Evolutionary conservation across 2,329 filamentous ascomycete genomes (phyloP).

Genomic region (Fusarium sp.): DNA sequence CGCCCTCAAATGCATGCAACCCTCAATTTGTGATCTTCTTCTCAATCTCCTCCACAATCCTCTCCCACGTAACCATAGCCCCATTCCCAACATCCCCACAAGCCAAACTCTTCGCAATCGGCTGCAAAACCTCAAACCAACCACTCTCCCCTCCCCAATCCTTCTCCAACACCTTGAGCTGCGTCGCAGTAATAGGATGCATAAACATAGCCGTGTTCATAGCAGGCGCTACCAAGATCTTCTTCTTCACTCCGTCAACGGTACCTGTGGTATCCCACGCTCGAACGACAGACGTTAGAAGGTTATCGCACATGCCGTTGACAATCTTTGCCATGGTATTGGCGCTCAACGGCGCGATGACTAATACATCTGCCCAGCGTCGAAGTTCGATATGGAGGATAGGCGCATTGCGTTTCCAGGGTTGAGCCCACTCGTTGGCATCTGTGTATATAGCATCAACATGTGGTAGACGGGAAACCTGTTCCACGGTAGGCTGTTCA

Average conservation of each 20-base stretch:
- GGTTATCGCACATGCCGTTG: constrained; percentile 79
- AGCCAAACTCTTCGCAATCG: constrained; percentile 80
- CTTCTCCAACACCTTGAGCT: constrained; percentile 74
- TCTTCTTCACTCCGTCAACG: constrained; percentile 68
- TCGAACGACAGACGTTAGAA: constrained; percentile 78
- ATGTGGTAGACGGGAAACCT: constrained; percentile 70
- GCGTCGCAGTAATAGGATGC: constrained; percentile 81
- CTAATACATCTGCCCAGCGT: constrained; percentile 79
- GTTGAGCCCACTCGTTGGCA: constrained; percentile 82
- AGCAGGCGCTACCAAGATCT: constrained; percentile 79
- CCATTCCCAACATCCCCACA: constrained; percentile 87
- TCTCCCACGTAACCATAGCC: constrained; percentile 84
- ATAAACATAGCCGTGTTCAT: constrained; percentile 95
- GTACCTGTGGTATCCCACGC: constrained; percentile 86
- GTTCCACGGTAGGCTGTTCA: constrained; percentile 78
- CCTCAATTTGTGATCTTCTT: too few relatives aligned
- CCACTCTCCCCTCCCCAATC: constrained; percentile 73
- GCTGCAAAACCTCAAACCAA: constrained; percentile 74
- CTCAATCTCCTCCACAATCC: constrained; percentile 76
- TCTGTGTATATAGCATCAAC: constrained; percentile 87
- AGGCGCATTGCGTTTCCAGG: constrained; percentile 80
- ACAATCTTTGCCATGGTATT: constrained; percentile 89
- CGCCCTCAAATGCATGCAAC: too few relatives aligned
- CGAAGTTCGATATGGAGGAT: constrained; percentile 93
- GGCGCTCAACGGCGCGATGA: constrained; percentile 84